Evolutionary conservation across 805 yeast genomes (phyloP).

Genomic region (Lachancea lanzarotensis): DNA sequence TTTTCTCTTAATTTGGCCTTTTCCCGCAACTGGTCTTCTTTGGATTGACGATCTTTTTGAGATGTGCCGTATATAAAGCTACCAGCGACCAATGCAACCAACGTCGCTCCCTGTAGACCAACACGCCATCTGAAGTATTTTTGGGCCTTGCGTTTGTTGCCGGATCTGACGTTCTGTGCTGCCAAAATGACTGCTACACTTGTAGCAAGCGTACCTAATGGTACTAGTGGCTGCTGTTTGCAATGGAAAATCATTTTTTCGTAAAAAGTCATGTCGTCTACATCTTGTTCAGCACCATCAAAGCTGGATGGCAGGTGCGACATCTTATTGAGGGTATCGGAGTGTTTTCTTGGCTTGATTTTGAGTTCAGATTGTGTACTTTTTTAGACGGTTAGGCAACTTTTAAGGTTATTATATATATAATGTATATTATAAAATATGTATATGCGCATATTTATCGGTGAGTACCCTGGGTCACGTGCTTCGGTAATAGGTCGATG

Average conservation of each 20-base stretch:
- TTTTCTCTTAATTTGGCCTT: conserved; percentile 81
- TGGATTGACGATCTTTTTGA: conserved; percentile 40
- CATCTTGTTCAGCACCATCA: conserved; percentile 25
- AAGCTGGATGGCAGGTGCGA: conserved; percentile 30
- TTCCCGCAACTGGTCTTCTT: conserved; percentile 60
- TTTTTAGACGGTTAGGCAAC: no score
- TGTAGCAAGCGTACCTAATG: conserved; percentile 73
- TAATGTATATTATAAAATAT: no score
- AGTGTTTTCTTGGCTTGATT: neutral
- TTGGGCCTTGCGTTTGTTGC: conserved; percentile 72
- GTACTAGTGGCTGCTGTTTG: conserved; percentile 85
- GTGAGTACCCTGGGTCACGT: no score
- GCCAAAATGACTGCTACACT: conserved; percentile 77
- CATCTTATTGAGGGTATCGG: conserved; percentile 1
- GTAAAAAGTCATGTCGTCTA: conserved; percentile 39
- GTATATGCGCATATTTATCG: no score
- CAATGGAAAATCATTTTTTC: conserved; percentile 56
- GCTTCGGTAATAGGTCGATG: no score
- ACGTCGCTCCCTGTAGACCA: conserved; percentile 75
- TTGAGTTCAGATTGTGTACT: no score
- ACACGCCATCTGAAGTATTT: conserved; percentile 87
- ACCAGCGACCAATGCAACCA: conserved; percentile 77
- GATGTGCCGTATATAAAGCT: conserved; percentile 60
- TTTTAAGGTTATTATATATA: no score
- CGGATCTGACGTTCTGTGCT: conserved; percentile 63